Evolutionary conservation across 768 basidiomycete species (phyloP).

Genomic region (Pulveroboletus sp.): DNA sequence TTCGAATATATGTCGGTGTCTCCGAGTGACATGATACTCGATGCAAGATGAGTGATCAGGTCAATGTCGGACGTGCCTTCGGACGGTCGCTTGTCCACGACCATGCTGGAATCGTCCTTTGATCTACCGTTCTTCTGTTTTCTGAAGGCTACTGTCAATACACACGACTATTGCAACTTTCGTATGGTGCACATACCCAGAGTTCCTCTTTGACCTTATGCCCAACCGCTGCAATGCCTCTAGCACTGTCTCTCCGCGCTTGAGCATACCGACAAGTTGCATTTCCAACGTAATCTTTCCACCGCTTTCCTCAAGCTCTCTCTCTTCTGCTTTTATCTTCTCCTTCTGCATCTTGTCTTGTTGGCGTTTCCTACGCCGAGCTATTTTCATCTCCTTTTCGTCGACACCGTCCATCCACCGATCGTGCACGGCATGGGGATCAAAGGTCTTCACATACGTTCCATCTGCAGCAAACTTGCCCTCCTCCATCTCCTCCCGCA

Average conservation of each 20-base stretch:
- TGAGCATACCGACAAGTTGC: slow-evolving; percentile 68
- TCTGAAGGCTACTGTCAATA: slow-evolving; percentile 9
- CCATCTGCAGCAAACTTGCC: slow-evolving; percentile 96
- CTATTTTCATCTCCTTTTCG: slow-evolving; percentile 80
- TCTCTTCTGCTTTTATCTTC: slow-evolving; percentile 67
- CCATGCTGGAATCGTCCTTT: slow-evolving; percentile 40
- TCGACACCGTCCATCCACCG: slow-evolving; percentile 92
- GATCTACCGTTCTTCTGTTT: slow-evolving; percentile 31
- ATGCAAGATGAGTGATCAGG: slow-evolving; percentile 77
- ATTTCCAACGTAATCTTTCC: slow-evolving; percentile 59
- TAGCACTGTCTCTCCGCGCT: slow-evolving; percentile 87
- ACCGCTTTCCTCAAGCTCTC: slow-evolving; percentile 63
- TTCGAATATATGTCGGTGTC: slow-evolving; percentile 83
- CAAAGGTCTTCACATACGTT: slow-evolving; percentile 76
- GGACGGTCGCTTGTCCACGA: slow-evolving; percentile 41
- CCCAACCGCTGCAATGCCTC: slow-evolving; percentile 88
- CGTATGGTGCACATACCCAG: slow-evolving; percentile 17
- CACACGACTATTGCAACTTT: not conserved
- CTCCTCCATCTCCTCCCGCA: slow-evolving; percentile 98
- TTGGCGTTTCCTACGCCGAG: slow-evolving; percentile 67
- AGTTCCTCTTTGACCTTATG: slow-evolving; percentile 47
- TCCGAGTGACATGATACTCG: slow-evolving; percentile 81
- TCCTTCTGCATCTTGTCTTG: slow-evolving; percentile 70
- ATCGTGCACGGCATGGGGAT: slow-evolving; percentile 90
- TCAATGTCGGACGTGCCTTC: slow-evolving; percentile 58